Evolutionary conservation across 2,329 filamentous ascomycete genomes (phyloP).

Genomic region (Daldinia sp.): DNA sequence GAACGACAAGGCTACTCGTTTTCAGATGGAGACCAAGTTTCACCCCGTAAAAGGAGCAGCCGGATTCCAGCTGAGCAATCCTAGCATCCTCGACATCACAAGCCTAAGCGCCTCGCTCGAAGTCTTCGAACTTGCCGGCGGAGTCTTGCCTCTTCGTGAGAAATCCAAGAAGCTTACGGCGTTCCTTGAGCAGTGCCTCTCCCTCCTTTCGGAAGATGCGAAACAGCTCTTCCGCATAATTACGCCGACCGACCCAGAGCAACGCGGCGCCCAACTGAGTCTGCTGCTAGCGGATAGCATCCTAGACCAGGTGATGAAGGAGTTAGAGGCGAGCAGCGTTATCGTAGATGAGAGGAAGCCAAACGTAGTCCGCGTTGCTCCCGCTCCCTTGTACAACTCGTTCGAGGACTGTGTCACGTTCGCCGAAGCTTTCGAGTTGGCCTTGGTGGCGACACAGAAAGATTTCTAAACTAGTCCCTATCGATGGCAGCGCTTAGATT

Average conservation of each 20-base stretch:
- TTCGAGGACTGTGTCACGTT: conserved; percentile 75
- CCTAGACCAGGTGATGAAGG: conserved; percentile 71
- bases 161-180: conserved; percentile 75
- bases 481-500: background rate
- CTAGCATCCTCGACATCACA: conserved; percentile 79
- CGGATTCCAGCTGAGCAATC: conserved; percentile 83
- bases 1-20: conserved; percentile 75
- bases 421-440: conserved; percentile 56
- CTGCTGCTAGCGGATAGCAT: conserved; percentile 68
- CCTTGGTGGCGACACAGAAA: conserved; percentile 45
- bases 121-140: conserved; percentile 74
- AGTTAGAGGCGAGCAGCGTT: conserved; percentile 71
- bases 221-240: conserved; percentile 66
- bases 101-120: conserved; percentile 76
- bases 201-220: conserved; percentile 53
- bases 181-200: conserved; percentile 74
- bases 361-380: conserved; percentile 80
- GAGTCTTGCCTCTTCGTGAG: conserved; percentile 70
- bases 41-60: conserved; percentile 77
- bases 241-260: conserved; percentile 72
- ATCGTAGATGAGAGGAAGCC: conserved; percentile 81
- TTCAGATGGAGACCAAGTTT: conserved; percentile 82
- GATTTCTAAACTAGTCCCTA: background rate
- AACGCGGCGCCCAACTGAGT: conserved; percentile 80
- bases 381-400: conserved; percentile 79